Conservation (phyloP, 768 basidiomycete species). For the Porphyrellus cyaneotinctus region DNA sequence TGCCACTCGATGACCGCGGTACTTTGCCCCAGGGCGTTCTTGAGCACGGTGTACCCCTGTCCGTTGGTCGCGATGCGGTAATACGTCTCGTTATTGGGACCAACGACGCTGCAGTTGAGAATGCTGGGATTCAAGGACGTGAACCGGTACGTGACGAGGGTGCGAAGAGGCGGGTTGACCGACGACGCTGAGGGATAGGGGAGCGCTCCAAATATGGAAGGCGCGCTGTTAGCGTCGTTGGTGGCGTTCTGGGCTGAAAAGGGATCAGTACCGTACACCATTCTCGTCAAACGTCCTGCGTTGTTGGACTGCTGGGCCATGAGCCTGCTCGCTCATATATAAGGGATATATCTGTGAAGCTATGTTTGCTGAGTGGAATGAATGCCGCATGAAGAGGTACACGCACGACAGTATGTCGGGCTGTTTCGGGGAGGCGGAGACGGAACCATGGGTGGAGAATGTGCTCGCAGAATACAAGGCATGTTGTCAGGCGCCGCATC, state of each 20-base stretch:
- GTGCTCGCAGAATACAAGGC: constrained; percentile 1
- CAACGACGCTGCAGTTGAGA: constrained; percentile 52
- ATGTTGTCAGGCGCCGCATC: not conserved
- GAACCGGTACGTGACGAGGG: constrained; percentile 45
- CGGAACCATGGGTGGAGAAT: not conserved
- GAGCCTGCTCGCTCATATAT: constrained; percentile 10
- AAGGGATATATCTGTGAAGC: constrained; percentile 4
- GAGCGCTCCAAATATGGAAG: constrained; percentile 62
- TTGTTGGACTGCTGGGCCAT: not conserved
- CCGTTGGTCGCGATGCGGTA: constrained; percentile 52
- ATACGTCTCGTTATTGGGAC: constrained; percentile 43
- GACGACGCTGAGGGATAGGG: constrained; percentile 44
- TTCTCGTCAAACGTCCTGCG: not conserved
- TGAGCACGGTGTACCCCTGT: constrained; percentile 52
- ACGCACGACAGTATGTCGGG: not conserved
- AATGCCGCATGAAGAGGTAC: not conserved
- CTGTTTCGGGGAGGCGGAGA: not conserved
- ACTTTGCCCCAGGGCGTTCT: constrained; percentile 43
- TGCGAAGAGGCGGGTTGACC: constrained; percentile 26
- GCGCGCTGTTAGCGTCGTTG: constrained; percentile 17
- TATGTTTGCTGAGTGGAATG: constrained; percentile 10
- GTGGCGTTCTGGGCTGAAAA: constrained; percentile 28
- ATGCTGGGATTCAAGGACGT: constrained; percentile 47
- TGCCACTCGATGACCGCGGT: constrained; percentile 59
- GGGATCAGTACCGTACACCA: constrained; percentile 28